Evolutionary conservation across 306 rosid species (phyloP).

Genomic region (Pyrus pyrifolia): DNA sequence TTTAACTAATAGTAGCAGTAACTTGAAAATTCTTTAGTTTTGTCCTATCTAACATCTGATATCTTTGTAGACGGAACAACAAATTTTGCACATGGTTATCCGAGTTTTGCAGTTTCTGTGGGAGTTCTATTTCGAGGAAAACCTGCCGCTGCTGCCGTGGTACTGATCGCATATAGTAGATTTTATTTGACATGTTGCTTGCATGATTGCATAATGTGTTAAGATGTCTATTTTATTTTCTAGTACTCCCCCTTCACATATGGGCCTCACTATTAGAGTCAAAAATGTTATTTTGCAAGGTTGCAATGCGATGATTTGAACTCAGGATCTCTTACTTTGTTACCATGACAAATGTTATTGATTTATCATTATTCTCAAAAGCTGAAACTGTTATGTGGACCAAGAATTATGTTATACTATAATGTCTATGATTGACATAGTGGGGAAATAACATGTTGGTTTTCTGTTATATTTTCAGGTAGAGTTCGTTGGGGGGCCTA

Average conservation of each 20-base stretch:
- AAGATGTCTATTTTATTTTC: background rate
- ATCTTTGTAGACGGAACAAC: conserved; percentile 79
- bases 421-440: background rate
- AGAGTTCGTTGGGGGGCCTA: conserved; percentile 95
- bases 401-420: background rate
- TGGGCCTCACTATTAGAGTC: background rate
- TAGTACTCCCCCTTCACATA: background rate
- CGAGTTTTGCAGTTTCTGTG: conserved; percentile 89
- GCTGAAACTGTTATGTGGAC: background rate
- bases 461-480: conserved; percentile 41
- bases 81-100: conserved; percentile 92
- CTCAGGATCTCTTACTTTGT: background rate
- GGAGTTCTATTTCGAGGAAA: conserved; percentile 85
- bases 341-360: background rate
- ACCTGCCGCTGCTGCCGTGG: conserved; percentile 96
- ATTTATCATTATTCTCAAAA: background rate
- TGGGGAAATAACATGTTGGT: background rate
- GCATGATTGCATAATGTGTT: background rate
- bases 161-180: conserved; percentile 10
- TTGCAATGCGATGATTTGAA: background rate
- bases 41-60: conserved; percentile 23
- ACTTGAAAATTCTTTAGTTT: background rate
- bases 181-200: conserved; percentile 8
- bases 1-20: background rate
- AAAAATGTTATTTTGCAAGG: background rate